Evolutionary conservation across 2,329 filamentous ascomycete genomes (phyloP).

Genomic region (Pezicula radicicola): DNA sequence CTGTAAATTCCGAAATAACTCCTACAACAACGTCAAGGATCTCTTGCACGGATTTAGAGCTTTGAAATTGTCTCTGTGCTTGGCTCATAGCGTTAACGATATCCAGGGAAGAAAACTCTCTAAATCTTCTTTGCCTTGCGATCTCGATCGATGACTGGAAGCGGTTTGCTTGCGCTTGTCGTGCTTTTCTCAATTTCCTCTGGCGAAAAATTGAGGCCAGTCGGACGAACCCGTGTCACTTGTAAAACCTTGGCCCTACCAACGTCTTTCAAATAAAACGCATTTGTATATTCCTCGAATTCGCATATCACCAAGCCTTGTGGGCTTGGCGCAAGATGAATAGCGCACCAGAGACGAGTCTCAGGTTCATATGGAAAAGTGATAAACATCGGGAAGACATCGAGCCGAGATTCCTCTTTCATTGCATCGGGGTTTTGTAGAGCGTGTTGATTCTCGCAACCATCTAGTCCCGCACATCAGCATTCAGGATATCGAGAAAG

Average conservation of each 20-base stretch:
- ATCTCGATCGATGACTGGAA: conserved; percentile 15
- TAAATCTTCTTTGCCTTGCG: conserved; percentile 9
- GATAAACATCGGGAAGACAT: conserved; percentile 14
- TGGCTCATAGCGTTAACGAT: conserved; percentile 20
- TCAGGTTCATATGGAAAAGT: conserved; percentile 4
- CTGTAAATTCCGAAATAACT: conserved; percentile 20
- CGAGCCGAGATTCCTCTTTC: conserved; percentile 12
- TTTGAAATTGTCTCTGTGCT: conserved; percentile 15
- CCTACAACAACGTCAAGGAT: conserved; percentile 20
- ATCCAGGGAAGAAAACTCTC: conserved; percentile 16
- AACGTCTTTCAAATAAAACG: conserved; percentile 12
- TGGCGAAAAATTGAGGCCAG: conserved; percentile 9
- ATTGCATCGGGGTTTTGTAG: conserved; percentile 3
- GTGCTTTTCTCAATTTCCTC: conserved; percentile 18
- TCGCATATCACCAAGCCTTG: conserved; percentile 19
- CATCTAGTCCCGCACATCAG: conserved; percentile 14
- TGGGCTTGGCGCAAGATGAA: conserved; percentile 13
- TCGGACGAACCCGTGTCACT: conserved; percentile 1
- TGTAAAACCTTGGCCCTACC: conserved; percentile 9
- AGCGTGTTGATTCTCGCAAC: conserved; percentile 12
- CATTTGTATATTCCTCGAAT: conserved; percentile 18
- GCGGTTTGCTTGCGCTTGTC: conserved; percentile 13
- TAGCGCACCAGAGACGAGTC: conserved; percentile 19
- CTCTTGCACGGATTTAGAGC: conserved; percentile 9
- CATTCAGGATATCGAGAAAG: conserved; percentile 17